Base-by-base conservation (phyloP, 352 stramenopile genomes). In the Aphanomyces euteiches region DNA sequence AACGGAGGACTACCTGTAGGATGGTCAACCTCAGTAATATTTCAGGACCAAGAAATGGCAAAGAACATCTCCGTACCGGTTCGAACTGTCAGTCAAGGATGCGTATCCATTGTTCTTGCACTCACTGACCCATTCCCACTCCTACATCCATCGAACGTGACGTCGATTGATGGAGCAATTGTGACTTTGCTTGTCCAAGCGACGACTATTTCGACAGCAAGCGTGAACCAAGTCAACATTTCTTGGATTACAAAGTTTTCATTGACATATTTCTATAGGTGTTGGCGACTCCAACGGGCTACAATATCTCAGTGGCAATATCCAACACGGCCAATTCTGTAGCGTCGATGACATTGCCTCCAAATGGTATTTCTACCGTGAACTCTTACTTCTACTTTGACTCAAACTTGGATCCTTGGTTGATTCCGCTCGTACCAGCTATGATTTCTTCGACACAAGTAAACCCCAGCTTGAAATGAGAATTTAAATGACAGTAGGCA, bases 351-450 rank as follows among this genome's bases (percentile, higher is more conserved):
- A 4, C 37, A 39, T 17, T 60, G 10, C 38, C 41, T n/a, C 21
- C 36, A 8, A 6, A 17, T 12, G 21, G 8, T 12, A 3, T 53
- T 7, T 12, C 47, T 7, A 7, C 45, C 36, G 43, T 69, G 15
- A 53, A 69, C n/a, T 41, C 63, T 34, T 69, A 58, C 39, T 36
- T 69, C 3, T 69, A 69, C 50, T 59, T 69, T 54, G 63, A 69
- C 45, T 17, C 43, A 17, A 69, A 56, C 38, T 39, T 69, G 4
- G 63, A 69, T 13, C 13, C 13, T 41, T 38, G 43, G 6, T 4
- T 57, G 7, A 21, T 56, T 12, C 63, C 63, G 50, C 50, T 69
- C 15, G 15, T 69, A 39, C 63, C 63, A n/a, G 63, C 63, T 7
- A 43, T 69, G 63, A 19, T 69, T 12, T 41, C 63, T 3, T 7